phyloP scores from a whole-genome alignment of 2,329 filamentous ascomycete species.

The Alternaria brassicae region DNA sequence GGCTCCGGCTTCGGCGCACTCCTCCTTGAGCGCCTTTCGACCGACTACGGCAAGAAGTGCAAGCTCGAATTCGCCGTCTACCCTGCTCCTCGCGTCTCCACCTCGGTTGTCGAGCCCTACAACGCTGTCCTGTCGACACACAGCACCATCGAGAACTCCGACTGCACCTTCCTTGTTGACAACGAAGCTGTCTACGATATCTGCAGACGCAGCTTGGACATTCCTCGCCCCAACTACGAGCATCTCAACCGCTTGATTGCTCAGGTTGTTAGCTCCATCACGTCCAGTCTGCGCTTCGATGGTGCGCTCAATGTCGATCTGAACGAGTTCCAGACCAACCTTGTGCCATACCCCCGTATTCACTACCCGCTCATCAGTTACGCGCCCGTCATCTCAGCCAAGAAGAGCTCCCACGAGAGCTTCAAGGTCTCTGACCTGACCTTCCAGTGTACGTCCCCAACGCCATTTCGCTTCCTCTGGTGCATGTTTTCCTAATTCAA shows the following conservation, averaged over 20 bases:
- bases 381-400: slow-evolving; percentile 72
- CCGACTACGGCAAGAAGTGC: slow-evolving; percentile 77
- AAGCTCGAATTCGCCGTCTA: slow-evolving; percentile 79
- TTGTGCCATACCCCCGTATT: slow-evolving; percentile 76
- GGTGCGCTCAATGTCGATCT: slow-evolving; percentile 76
- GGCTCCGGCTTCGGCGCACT: slow-evolving; percentile 76
- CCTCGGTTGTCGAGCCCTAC: slow-evolving; percentile 76
- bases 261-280: slow-evolving; percentile 77
- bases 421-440: slow-evolving; percentile 83
- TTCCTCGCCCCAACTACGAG: slow-evolving; percentile 72
- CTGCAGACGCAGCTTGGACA: slow-evolving; percentile 74
- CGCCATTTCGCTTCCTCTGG: not conserved
- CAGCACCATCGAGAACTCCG: slow-evolving; percentile 79
- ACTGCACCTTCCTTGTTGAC: slow-evolving; percentile 79
- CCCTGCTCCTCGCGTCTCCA: slow-evolving; percentile 73
- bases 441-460: slow-evolving; percentile 66
- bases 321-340: slow-evolving; percentile 80
- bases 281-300: slow-evolving; percentile 74
- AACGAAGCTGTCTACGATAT: slow-evolving; percentile 80
- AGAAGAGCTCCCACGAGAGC: slow-evolving; percentile 84
- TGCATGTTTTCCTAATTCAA: slow-evolving; percentile 35
- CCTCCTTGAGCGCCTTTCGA: slow-evolving; percentile 74
- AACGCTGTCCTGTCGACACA: slow-evolving; percentile 76
- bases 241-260: slow-evolving; percentile 76
- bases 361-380: slow-evolving; percentile 78